Base-by-base conservation (phyloP, 371 early-diverging fungal species). In the Chytridiales sp. region DNA sequence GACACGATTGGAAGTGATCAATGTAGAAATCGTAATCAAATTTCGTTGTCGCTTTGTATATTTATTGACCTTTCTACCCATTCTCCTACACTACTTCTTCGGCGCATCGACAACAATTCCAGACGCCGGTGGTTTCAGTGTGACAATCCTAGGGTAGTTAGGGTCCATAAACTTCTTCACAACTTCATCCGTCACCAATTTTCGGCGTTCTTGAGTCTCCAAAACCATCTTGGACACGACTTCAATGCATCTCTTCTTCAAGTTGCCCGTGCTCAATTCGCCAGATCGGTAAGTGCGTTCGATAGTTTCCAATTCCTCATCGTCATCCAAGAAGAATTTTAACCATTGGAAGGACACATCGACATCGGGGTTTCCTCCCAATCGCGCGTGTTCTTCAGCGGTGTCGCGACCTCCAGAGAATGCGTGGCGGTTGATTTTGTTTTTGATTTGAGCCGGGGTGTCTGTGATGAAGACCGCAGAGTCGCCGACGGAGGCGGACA, bases 271-370 rank as follows among this genome's bases (percentile, higher is more conserved):
- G 61, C 87, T 80, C 73, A 99, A 76, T 46, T 85, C 89, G 59
- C 99, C 99, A 38, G 86, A 82, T 43, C 82, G 78, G 76, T 99
- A 99, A 15, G 77, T 69, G 73, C 74, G 83, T 43, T 85, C 73
- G 52, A 96, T 85, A 13, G 68, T 67, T n/a, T 74, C 79, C 30
- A 99, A 69, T 69, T 95, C 94, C 39, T 83, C 91, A 74, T 98
- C 99, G 76, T 97, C 94, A 4, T 99, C 97, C 68, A 96, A 66
- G 79, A 99, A 99, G 89, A 95, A 96, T 43, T 82, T 85, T 52
- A 99, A 73, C 75, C 98, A 99, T 77, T 97, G 97, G 84, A 87
- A 99, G 11, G 94, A 71, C 8, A 99, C 94, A 76, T 99, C 99
- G 9, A 97, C 93, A 38, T 94, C 96, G n/a, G 93, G 87, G 72